A percentile compares a stretch with the other conserved stretches of the same genome.
phyloP scores from a whole-genome alignment of 108 stramenopile genomes.

The Schizochytrium sp. region DNA sequence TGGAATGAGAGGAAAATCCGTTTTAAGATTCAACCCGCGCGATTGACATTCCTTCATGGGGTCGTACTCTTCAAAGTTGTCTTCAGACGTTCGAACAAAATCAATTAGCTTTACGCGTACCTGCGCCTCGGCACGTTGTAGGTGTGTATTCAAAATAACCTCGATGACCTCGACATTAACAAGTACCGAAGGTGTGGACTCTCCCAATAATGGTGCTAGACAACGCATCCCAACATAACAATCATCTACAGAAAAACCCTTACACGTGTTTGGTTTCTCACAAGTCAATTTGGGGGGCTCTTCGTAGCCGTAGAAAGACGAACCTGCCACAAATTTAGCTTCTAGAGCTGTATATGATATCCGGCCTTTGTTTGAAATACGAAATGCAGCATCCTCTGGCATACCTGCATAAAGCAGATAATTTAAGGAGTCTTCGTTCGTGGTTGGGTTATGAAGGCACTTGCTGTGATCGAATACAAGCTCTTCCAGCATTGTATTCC shows the following conservation, averaged over 20 bases:
- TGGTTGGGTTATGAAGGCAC: not conserved
- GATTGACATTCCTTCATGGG: not conserved
- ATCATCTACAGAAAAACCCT: not conserved
- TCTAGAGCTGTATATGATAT: not conserved
- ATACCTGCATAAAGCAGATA: not conserved
- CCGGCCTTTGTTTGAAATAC: not conserved
- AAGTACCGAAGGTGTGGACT: not conserved
- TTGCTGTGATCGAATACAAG: not conserved
- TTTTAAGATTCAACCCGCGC: not conserved
- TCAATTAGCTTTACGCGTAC: constrained; percentile 22
- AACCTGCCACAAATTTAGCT: not conserved
- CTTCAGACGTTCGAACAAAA: not conserved
- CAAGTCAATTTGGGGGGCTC: not conserved
- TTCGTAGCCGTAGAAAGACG: not conserved
- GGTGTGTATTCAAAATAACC: not conserved
- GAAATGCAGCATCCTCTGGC: not conserved
- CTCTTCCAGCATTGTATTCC: not conserved
- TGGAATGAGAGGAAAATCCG: not conserved
- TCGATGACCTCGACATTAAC: not conserved
- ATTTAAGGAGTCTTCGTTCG: not conserved
- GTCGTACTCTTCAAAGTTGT: constrained; percentile 3
- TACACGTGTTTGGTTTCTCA: not conserved
- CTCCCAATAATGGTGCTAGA: not conserved
- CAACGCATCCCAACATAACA: constrained; percentile 1
- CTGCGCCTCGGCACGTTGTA: constrained; percentile 9